Evolutionary conservation across 108 stramenopile genomes (phyloP), one percentile per base, ranked within the genome.

Genomic region (Nitzschia putrida): DNA sequence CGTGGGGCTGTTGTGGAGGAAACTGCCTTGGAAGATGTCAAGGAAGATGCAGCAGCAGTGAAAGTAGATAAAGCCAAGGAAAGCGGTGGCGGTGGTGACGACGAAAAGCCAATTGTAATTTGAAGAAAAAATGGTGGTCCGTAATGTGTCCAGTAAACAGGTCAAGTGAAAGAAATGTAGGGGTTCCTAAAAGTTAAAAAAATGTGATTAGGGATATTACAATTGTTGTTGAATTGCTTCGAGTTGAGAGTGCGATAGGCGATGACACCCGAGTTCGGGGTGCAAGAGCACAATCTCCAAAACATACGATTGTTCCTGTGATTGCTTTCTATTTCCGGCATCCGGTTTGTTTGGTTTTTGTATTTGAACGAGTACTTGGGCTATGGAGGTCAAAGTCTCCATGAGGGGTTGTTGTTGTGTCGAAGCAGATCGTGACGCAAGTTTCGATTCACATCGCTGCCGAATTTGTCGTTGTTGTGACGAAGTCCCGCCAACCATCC

Each of bases 1-100:
- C 78, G 90, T 41, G 80, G 83, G 50, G 77, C 69, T 12, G 83
- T 70, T n/a, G 73, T 68, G 13, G 66, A 49, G 6, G 69, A 74
- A 64, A 38, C 37, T 12, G 24, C 44, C 23, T n/a, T 44, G 18
- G 40, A 59, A 13, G 72, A 56, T 37, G 50, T 16, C 56, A 41
- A 12, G 24, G 69, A 44, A 20, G 68, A 57, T 8, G 34, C 51
- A 20, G 20, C 44, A 64, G 61, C 9, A 8, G 45, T 20, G 61
- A 40, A 60, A 4, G 29, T 3, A 0, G 54, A 55, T 24, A 13
- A 2, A 2, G 54, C 4, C 29, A 34, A 34, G 29, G 29, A 34
- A 34, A 34, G 4, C 4, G 29, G 29, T 34, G 29, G 29, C 29
- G 29, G 4, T 34, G 29, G 29, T 34, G 29, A 4, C 29, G 29